Evolutionary conservation across 2,329 filamentous ascomycete species (phyloP), one percentile per base, ranked within the genome.

Genomic region (Trichoderma sp.): DNA sequence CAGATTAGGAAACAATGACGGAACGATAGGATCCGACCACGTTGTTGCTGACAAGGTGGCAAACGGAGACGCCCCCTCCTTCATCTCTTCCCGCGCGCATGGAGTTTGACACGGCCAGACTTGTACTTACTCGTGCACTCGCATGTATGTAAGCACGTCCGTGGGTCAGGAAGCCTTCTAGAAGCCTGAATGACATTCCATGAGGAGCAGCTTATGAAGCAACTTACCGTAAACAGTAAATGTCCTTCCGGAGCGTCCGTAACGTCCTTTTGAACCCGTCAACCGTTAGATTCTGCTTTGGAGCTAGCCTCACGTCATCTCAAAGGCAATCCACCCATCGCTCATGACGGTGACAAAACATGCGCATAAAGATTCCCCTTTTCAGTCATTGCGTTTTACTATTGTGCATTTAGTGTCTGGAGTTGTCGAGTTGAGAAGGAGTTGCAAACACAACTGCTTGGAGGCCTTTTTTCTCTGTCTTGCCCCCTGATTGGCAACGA

Each of bases 161-260:
- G 56, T 69, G 66, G 66, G 56, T 34, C 65, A n/a, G 65, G 65
- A 61, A 69, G 26, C 21, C 36, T 69, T 69, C 66, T 61, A 69
- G 66, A 69, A 69, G 56, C 56, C 56, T 24, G 3, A 34, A 34
- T 61, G 36, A 47, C 66, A 69, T 51, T 51, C 8, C 32, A 5
- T 39, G 64, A 66, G 51, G 21, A 67, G 32, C 47, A 58, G 43
- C 63, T 65, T 65, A 32, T 39, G 12, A 36, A 7, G 30, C n/a
- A 36, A 43, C 56, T 60, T 69, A 39, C 66, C 66, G 11, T 28
- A 61, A 69, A 32, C n/a, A 69, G 66, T 28, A 61, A 69, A 58
- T 28, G 53, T 12, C 36, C 24, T 26, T 47, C 36, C 66, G 66
- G 32, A 24, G 56, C 36, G 66, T 69, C 66, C 66, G 66, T 36